A percentile compares a stretch with the other conserved stretches of the same genome.
Evolutionary conservation across 106 monocot genomes (phyloP).

Genomic region (Platanthera guangdongensis): DNA sequence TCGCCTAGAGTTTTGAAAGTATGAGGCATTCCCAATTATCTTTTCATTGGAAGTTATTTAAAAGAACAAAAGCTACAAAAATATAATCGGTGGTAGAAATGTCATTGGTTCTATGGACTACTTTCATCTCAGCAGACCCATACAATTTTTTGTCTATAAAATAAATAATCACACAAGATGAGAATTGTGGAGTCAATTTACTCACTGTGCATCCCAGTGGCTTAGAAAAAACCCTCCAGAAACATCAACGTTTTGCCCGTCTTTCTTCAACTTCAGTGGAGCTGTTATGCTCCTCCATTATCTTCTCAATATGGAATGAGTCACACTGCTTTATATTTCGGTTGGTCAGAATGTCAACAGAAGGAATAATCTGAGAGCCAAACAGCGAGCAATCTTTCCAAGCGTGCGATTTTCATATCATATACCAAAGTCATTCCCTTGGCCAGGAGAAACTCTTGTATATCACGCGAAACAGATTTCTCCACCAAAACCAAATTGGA

Average conservation of each 20-base stretch:
- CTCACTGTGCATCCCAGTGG: constrained; percentile 93
- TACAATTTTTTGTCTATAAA: not conserved
- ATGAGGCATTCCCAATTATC: not conserved
- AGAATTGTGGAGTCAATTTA: not conserved
- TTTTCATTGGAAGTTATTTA: not conserved
- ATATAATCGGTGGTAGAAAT: not conserved
- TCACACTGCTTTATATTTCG: constrained; percentile 59
- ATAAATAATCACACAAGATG: not conserved
- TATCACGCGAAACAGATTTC: constrained; percentile 83
- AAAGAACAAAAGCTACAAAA: not conserved
- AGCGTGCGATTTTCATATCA: constrained; percentile 83
- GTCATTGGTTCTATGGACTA: not conserved
- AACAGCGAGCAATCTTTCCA: constrained; percentile 78
- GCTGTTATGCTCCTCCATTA: constrained; percentile 67
- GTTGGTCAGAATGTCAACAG: constrained; percentile 26
- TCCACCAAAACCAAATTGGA: constrained; percentile 94
- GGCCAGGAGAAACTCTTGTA: constrained; percentile 64
- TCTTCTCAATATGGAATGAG: constrained; percentile 73
- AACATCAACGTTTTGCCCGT: constrained; percentile 81
- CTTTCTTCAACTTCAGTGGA: constrained; percentile 52
- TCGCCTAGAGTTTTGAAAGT: not conserved
- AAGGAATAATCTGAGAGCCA: constrained; percentile 69
- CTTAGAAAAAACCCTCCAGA: constrained; percentile 80
- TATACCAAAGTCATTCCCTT: constrained; percentile 73
- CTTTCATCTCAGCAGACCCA: not conserved